phyloP scores from a whole-genome alignment of 208 protist genomes.

The Crithidia fasciculata region DNA sequence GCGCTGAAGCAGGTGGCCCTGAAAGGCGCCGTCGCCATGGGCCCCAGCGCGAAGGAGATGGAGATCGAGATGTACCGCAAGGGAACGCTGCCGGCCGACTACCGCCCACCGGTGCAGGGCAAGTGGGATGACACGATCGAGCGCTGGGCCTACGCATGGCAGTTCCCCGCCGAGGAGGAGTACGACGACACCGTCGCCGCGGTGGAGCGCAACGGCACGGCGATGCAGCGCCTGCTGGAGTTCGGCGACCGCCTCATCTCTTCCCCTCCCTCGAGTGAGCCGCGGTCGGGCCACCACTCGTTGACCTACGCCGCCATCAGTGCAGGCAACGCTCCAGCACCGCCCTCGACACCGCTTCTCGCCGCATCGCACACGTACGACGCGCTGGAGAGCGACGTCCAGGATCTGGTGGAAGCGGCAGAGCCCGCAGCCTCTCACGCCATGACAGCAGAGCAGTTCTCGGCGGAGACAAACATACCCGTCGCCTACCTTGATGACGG shows the following conservation, averaged over 20 bases:
- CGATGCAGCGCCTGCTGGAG: conserved; percentile 66
- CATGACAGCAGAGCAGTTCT: conserved; percentile 56
- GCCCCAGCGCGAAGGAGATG: conserved; percentile 81
- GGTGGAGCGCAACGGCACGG: conserved; percentile 56
- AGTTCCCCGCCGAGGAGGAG: conserved; percentile 88
- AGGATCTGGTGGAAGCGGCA: not conserved
- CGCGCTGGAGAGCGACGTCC: conserved; percentile 47
- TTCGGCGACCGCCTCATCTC: conserved; percentile 62
- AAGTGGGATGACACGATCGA: conserved; percentile 93
- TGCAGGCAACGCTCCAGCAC: not conserved
- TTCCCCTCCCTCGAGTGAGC: conserved; percentile 48
- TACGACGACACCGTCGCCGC: conserved; percentile 54
- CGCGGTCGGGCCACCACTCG: conserved; percentile 54
- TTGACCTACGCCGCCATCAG: conserved; percentile 34
- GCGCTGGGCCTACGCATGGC: conserved; percentile 92
- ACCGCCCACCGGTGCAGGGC: conserved; percentile 80
- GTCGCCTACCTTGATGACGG: conserved; percentile 87
- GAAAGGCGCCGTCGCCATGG: conserved; percentile 72
- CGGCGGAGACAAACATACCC: conserved; percentile 59
- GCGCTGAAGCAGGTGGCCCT: conserved; percentile 88
- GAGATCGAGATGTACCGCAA: conserved; percentile 85
- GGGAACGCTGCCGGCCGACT: conserved; percentile 80
- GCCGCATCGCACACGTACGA: conserved; percentile 36
- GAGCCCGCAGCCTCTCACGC: conserved; percentile 9
- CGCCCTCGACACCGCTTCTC: conserved; percentile 7